phyloP scores from a whole-genome alignment of 768 basidiomycete genomes.

The Phylloporus rhodoxanthus region DNA sequence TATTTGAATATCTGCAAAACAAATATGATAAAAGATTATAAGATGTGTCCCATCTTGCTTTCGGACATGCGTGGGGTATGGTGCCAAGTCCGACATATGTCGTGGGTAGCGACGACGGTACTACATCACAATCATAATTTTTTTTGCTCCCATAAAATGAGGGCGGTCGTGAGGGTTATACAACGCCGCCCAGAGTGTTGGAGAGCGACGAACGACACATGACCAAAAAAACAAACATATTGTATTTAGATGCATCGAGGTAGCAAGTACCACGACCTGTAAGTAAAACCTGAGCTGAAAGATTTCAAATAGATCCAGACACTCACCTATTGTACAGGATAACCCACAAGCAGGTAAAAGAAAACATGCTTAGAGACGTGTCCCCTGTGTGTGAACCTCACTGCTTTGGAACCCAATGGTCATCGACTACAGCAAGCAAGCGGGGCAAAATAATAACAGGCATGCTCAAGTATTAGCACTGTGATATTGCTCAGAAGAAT shows the following conservation, averaged over 20 bases:
- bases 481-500: slow-evolving; percentile 80
- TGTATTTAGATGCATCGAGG: slow-evolving; percentile 1
- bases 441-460: slow-evolving; percentile 39
- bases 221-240: not conserved
- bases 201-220: slow-evolving; percentile 49
- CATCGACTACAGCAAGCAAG: slow-evolving; percentile 25
- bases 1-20: not conserved
- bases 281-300: not conserved
- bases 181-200: slow-evolving; percentile 93
- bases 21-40: not conserved
- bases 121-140: slow-evolving; percentile 19
- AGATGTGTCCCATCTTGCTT: slow-evolving; percentile 32
- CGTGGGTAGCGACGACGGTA: slow-evolving; percentile 30
- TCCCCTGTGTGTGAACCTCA: slow-evolving; percentile 51
- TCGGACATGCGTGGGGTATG: slow-evolving; percentile 27
- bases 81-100: slow-evolving; percentile 32
- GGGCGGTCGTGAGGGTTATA: slow-evolving; percentile 67
- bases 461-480: slow-evolving; percentile 24
- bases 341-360: not conserved
- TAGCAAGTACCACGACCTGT: not conserved
- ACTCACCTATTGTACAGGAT: slow-evolving; percentile 16
- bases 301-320: not conserved
- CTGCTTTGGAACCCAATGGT: slow-evolving; percentile 28
- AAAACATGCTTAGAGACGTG: slow-evolving; percentile 17
- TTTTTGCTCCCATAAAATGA: slow-evolving; percentile 96